Base-by-base conservation (phyloP, 192 early-diverging fungal genomes). In the Dispira simplex region DNA sequence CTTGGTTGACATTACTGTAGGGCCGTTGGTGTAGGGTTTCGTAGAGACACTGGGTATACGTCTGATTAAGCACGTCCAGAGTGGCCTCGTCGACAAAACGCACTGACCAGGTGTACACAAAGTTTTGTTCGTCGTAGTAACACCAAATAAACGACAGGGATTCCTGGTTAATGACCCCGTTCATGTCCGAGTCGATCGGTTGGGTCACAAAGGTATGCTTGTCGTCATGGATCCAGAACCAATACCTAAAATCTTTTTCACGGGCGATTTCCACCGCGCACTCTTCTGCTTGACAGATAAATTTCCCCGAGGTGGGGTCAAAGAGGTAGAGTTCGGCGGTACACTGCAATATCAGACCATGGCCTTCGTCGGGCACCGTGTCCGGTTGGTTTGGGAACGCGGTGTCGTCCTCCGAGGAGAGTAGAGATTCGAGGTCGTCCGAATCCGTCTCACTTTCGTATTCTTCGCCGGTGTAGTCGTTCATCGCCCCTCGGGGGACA, bases 71-170 rank as follows among this genome's bases (percentile, higher is more conserved):
- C 28, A 75, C 75, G 16, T 77, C 70, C 26, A 78, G 69, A 13
- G 72, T 70, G 28, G 62, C 75, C 28, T 64, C 70, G 46, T 78
- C 79, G 4, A 64, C 65, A 59, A 92, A 86, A 13, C 77, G 74
- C 25, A 95, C 59, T 46, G 87, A 82, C 77, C 86, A 92, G 12
- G 93, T 90, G 66, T 85, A 88, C 1, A 87, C 74, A 14, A 70
- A 65, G 44, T 66, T 66, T 16, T 67, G 64, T 8, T 73, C 72
- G 39, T 88, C 83, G 70, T 80, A 81, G 67, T 83, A 88, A 69
- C 85, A 82, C 90, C 90, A 96, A 54, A 89, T 85, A 51, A 93
- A 85, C n/a, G 89, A 84, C 16, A 52, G 64, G 52, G 83, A 73
- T 65, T 83, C 76, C 53, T 79, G 60, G 71, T 80, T 90, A 68